These are phyloP conservation scores for Chlorella sp. DNA, from an alignment of 139 green algal species.

Conservation along the genomic window DNA sequence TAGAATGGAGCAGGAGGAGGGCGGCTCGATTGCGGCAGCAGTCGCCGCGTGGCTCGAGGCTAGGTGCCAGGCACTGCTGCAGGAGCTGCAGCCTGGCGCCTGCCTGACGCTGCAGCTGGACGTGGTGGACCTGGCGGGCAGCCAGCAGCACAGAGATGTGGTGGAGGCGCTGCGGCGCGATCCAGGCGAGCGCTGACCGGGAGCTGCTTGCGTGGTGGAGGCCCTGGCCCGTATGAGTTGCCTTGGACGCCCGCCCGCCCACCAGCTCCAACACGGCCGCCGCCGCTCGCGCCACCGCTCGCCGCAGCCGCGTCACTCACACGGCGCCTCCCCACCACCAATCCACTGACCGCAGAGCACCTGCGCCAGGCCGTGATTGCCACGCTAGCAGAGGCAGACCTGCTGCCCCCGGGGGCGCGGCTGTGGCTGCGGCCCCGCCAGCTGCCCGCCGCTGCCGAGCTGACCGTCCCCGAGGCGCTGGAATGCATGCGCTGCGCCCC, in stretches of 20 bases:
- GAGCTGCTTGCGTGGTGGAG: too few relatives aligned
- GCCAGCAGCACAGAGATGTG: neutral
- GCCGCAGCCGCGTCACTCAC: neutral
- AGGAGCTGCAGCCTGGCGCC: neutral
- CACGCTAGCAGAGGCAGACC: neutral
- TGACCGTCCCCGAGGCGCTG: neutral
- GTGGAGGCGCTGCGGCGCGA: neutral
- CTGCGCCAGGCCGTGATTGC: neutral
- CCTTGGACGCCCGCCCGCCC: too few relatives aligned
- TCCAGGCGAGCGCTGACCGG: neutral
- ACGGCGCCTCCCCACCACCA: neutral
- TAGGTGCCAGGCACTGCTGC: neutral
- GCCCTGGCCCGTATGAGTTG: too few relatives aligned
- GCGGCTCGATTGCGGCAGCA: neutral
- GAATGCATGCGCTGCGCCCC: slow-evolving; percentile 1
- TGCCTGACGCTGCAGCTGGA: neutral
- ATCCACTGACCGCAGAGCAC: neutral
- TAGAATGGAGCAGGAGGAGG: neutral
- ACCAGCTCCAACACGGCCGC: neutral
- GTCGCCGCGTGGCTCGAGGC: slow-evolving; percentile 7
- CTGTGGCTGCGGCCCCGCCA: slow-evolving; percentile 22
- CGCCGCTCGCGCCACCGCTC: neutral
- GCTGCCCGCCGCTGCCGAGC: neutral
- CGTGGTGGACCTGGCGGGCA: slow-evolving; percentile 1
- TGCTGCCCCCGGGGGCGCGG: neutral